Percentiles rank a stretch among this genome's conserved stretches.
phyloP scores from a whole-genome alignment of 1,284 basidiomycete species.

The Cutaneotrichosporon cutaneum region DNA sequence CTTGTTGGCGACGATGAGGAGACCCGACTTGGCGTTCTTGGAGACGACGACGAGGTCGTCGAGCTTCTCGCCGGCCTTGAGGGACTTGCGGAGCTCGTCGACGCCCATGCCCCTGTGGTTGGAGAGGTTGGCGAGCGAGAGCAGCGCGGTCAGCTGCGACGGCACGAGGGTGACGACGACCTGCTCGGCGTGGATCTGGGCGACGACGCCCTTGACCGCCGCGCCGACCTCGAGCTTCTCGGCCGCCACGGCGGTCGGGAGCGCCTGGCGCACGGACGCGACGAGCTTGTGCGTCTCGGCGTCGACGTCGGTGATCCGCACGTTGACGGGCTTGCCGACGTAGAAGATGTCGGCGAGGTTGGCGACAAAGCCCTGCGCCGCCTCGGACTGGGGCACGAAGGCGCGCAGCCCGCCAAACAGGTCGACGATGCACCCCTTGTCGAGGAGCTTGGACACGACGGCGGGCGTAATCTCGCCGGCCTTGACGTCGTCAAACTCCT shows the following conservation, averaged over 20 bases:
- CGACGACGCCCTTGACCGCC: conserved; percentile 66
- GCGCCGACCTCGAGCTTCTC: conserved; percentile 73
- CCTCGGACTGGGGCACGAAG: conserved; percentile 74
- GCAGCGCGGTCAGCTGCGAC: conserved; percentile 70
- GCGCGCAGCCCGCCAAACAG: conserved; percentile 90
- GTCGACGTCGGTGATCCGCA: conserved; percentile 76
- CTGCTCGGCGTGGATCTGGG: conserved; percentile 82
- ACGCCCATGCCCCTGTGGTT: conserved; percentile 68
- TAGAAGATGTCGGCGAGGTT: conserved; percentile 70
- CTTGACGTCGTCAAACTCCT: conserved; percentile 66
- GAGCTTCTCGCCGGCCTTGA: conserved; percentile 72
- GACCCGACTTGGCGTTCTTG: conserved; percentile 80
- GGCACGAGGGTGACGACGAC: conserved; percentile 70
- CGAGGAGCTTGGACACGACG: conserved; percentile 75
- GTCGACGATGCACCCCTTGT: conserved; percentile 78
- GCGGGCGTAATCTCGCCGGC: conserved; percentile 74
- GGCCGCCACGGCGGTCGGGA: conserved; percentile 62
- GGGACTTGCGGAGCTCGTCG: conserved; percentile 65
- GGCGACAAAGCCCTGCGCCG: conserved; percentile 65
- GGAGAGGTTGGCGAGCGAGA: conserved; percentile 85
- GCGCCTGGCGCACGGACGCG: conserved; percentile 84
- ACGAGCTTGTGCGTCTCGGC: conserved; percentile 65
- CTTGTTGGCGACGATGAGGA: conserved; percentile 78
- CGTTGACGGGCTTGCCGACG: conserved; percentile 79
- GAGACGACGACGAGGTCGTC: conserved; percentile 81